A percentile compares a stretch with the other conserved stretches of the same genome.
Evolutionary conservation across 2,329 filamentous ascomycete species (phyloP).

Genomic region (Pyricularia grisea): DNA sequence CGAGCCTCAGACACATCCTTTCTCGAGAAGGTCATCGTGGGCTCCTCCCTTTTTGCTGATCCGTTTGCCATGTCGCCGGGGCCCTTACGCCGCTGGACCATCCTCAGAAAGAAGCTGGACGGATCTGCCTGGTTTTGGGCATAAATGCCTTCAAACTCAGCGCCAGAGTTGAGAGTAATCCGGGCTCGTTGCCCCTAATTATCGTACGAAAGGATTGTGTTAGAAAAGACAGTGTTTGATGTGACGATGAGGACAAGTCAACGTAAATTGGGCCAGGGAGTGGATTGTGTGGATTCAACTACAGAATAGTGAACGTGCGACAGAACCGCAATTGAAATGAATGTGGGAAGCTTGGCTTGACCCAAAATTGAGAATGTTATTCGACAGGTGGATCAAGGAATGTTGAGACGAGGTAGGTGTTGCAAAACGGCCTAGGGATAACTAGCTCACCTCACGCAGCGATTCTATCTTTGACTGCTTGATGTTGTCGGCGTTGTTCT

Average conservation of each 20-base stretch:
- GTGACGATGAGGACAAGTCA: neutral
- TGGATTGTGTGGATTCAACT: neutral
- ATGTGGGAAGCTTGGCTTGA: neutral
- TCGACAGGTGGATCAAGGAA: neutral
- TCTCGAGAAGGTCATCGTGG: constrained; percentile 22
- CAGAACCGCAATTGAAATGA: neutral
- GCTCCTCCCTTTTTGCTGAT: constrained; percentile 17
- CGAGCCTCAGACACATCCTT: constrained; percentile 21
- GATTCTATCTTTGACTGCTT: constrained; percentile 16
- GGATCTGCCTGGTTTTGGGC: constrained; percentile 15
- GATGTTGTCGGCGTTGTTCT: constrained; percentile 12
- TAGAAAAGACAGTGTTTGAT: constrained; percentile 3
- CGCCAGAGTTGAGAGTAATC: constrained; percentile 17
- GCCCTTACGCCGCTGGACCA: constrained; percentile 24
- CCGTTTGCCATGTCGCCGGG: constrained; percentile 20
- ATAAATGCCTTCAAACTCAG: constrained; percentile 22
- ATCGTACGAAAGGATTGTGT: neutral
- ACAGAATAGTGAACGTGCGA: neutral
- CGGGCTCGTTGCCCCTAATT: constrained; percentile 20
- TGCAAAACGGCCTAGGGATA: constrained; percentile 1
- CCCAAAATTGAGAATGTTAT: neutral
- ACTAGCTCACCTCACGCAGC: constrained; percentile 20
- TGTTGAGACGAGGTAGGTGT: neutral
- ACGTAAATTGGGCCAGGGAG: neutral
- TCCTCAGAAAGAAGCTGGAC: constrained; percentile 18